These are phyloP conservation scores for Emergomyces orientalis DNA, from an alignment of 2,329 filamentous ascomycete genomes.

Conservation along the genomic window DNA sequence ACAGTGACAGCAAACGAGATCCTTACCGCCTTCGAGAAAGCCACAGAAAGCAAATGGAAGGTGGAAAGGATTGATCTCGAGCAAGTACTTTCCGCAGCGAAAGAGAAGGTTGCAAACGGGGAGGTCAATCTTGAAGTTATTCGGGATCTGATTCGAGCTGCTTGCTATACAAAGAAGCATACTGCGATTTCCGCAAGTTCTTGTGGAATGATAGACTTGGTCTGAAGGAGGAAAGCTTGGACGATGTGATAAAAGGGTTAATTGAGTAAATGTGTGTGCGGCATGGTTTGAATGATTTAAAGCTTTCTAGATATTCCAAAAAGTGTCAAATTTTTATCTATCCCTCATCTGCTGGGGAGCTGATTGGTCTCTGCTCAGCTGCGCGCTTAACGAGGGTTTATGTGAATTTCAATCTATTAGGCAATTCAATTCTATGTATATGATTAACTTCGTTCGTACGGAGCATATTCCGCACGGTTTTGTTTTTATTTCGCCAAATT, in stretches of 20 bases:
- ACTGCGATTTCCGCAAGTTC: background rate
- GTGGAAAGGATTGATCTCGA: slow-evolving; percentile 22
- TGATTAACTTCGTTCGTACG: background rate
- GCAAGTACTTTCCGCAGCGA: background rate
- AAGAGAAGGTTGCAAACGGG: background rate
- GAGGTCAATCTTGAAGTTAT: background rate
- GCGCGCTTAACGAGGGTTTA: background rate
- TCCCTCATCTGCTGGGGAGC: background rate
- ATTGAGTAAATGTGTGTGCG: background rate
- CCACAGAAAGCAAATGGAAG: slow-evolving; percentile 44
- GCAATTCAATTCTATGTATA: background rate
- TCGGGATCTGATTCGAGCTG: background rate
- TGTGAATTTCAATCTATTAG: background rate
- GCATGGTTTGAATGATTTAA: background rate
- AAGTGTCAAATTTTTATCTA: background rate
- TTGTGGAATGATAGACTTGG: slow-evolving; percentile 2
- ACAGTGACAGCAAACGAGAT: slow-evolving; percentile 51
- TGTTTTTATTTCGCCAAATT: background rate
- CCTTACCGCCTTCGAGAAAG: slow-evolving; percentile 44
- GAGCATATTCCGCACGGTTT: background rate
- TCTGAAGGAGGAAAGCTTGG: background rate
- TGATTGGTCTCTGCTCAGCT: background rate
- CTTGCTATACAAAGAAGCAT: background rate
- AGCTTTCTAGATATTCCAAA: background rate
- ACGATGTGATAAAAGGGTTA: background rate